A percentile compares a stretch with the other conserved stretches of the same genome.
These are phyloP conservation scores for Geranium rotundifolium DNA, from an alignment of 345 rosid species.

Conservation along the genomic window DNA sequence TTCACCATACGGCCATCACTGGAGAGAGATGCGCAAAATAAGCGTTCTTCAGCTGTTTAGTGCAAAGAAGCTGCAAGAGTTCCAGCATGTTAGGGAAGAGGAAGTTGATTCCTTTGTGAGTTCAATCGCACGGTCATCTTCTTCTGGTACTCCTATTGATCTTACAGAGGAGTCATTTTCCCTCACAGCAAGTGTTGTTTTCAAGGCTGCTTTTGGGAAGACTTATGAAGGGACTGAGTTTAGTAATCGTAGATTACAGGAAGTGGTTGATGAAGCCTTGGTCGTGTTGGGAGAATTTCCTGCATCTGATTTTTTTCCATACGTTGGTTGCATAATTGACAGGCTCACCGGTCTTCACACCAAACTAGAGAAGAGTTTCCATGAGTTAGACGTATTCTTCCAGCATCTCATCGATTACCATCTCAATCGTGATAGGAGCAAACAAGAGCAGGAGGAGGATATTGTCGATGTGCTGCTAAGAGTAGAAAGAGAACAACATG, in stretches of 20 bases:
- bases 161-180: neutral
- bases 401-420: neutral
- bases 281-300: neutral
- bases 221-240: neutral
- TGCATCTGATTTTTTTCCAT: neutral
- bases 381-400: neutral
- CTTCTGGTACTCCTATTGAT: neutral
- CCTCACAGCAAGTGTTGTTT: neutral
- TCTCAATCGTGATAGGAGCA: neutral
- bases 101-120: neutral
- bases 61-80: neutral
- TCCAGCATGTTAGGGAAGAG: neutral
- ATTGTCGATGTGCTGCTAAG: neutral
- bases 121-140: neutral
- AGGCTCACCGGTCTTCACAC: neutral
- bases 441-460: neutral
- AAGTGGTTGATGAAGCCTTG: neutral
- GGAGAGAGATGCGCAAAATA: neutral
- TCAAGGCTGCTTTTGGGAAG: neutral
- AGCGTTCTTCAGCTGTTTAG: neutral
- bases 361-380: neutral
- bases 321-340: neutral
- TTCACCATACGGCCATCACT: conserved; percentile 9
- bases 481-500: neutral
- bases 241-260: neutral